Conservation (phyloP, 345 rosid species). For the Gynandropsis gynandra region DNA sequence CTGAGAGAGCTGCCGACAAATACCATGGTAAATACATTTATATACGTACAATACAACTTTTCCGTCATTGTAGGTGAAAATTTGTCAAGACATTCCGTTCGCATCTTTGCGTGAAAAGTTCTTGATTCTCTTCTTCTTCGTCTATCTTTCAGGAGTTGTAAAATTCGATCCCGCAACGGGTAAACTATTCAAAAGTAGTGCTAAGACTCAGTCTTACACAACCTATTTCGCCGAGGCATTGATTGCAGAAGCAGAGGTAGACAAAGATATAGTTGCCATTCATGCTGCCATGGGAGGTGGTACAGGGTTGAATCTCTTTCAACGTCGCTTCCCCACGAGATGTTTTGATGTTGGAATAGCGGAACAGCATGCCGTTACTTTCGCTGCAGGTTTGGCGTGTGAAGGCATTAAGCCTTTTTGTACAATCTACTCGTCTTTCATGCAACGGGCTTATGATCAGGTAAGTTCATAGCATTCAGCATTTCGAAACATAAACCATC, state of each 20-base stretch:
- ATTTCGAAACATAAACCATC: not conserved
- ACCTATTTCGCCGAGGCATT: constrained; percentile 60
- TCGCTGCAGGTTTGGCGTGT: constrained; percentile 71
- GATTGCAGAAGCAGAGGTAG: constrained; percentile 57
- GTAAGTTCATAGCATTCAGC: constrained; percentile 26
- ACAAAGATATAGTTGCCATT: constrained; percentile 53
- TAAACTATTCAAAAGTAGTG: constrained; percentile 44
- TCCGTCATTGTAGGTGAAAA: not conserved
- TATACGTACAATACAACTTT: constrained; percentile 13
- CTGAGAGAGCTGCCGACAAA: constrained; percentile 61
- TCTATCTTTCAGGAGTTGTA: constrained; percentile 46
- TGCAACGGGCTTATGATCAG: constrained; percentile 77
- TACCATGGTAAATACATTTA: constrained; percentile 45
- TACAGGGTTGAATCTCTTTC: constrained; percentile 67
- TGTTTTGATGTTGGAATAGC: constrained; percentile 23
- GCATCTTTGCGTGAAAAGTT: too few species aligned
- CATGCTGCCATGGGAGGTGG: constrained; percentile 91
- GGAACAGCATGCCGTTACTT: constrained; percentile 75
- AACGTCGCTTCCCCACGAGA: constrained; percentile 65
- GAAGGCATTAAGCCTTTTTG: constrained; percentile 79
- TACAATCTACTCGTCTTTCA: constrained; percentile 68
- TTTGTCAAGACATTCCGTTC: too few species aligned
- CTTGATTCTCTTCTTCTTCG: too few species aligned
- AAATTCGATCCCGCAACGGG: constrained; percentile 57
- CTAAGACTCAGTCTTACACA: constrained; percentile 52